Conservation (phyloP, 2,329 filamentous ascomycete genomes). For the Canariomyces notabilis region DNA sequence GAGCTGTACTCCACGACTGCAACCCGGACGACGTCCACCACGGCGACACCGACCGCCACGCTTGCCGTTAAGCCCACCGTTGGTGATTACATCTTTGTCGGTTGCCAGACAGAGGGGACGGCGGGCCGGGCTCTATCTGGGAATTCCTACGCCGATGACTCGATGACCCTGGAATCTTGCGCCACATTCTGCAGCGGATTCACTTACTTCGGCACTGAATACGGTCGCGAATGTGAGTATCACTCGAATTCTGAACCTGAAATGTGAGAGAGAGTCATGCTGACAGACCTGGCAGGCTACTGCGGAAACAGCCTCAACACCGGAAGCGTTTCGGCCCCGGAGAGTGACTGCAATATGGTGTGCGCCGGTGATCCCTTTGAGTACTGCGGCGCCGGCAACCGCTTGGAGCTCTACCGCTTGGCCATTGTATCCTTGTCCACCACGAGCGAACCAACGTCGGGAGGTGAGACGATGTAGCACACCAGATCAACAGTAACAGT, state of each 20-base stretch:
- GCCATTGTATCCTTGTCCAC: slow-evolving; percentile 18
- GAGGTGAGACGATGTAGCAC: slow-evolving; percentile 15
- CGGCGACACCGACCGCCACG: slow-evolving; percentile 31
- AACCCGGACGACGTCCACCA: slow-evolving; percentile 19
- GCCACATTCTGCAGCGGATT: slow-evolving; percentile 33
- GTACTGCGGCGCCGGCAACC: slow-evolving; percentile 36
- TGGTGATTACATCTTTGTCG: slow-evolving; percentile 33
- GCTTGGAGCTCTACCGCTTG: slow-evolving; percentile 35
- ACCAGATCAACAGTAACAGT: background rate
- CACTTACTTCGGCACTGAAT: slow-evolving; percentile 36
- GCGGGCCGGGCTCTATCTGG: slow-evolving; percentile 34
- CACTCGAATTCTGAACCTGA: background rate
- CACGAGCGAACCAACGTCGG: slow-evolving; percentile 4
- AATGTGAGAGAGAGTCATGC: background rate
- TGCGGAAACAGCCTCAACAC: slow-evolving; percentile 35
- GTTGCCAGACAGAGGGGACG: slow-evolving; percentile 38
- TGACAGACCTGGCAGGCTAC: slow-evolving; percentile 28
- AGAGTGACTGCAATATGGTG: slow-evolving; percentile 35
- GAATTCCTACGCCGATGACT: slow-evolving; percentile 29
- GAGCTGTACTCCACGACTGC: slow-evolving; percentile 28
- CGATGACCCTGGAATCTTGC: slow-evolving; percentile 37
- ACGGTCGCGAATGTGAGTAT: slow-evolving; percentile 34
- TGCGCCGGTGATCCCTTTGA: slow-evolving; percentile 34
- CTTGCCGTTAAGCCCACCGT: slow-evolving; percentile 32
- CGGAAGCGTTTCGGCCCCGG: slow-evolving; percentile 30